phyloP scores from a whole-genome alignment of 441 rosid species.

The Cnidoscolus chayamansa region DNA sequence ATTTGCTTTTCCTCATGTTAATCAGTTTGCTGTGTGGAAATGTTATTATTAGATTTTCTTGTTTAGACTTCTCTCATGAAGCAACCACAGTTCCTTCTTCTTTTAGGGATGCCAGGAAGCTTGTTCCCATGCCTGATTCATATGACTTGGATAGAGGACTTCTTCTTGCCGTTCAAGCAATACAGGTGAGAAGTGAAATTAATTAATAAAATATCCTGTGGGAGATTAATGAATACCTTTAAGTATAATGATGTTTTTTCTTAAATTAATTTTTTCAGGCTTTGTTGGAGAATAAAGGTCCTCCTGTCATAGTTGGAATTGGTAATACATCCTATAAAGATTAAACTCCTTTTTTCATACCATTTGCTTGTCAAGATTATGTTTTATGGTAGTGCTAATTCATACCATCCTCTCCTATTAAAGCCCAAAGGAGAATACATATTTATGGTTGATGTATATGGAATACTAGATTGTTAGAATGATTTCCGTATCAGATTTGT shows the following conservation, averaged over 20 bases:
- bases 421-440: neutral
- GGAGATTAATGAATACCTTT: neutral
- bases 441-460: neutral
- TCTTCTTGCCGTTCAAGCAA: slow-evolving; percentile 98
- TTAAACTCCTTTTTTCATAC: neutral
- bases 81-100: slow-evolving; percentile 94
- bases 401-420: neutral
- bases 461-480: neutral
- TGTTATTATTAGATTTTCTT: slow-evolving; percentile 23
- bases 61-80: slow-evolving; percentile 83
- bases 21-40: slow-evolving; percentile 13
- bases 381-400: slow-evolving; percentile 1
- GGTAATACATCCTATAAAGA: slow-evolving; percentile 44
- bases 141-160: slow-evolving; percentile 95
- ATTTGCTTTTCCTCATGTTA: slow-evolving; percentile 10
- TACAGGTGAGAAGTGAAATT: slow-evolving; percentile 65
- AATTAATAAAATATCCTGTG: neutral
- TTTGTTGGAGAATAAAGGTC: slow-evolving; percentile 83
- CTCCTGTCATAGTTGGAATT: slow-evolving; percentile 90
- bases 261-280: slow-evolving; percentile 52
- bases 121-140: slow-evolving; percentile 96
- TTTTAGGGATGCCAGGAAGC: slow-evolving; percentile 87
- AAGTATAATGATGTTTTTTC: slow-evolving; percentile 16
- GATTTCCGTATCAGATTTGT: neutral
- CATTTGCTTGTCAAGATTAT: slow-evolving; percentile 14